Evolutionary conservation across 2,329 filamentous ascomycete species (phyloP), one percentile per base, ranked within the genome.

Genomic region (Arthrobotrys musiformis): DNA sequence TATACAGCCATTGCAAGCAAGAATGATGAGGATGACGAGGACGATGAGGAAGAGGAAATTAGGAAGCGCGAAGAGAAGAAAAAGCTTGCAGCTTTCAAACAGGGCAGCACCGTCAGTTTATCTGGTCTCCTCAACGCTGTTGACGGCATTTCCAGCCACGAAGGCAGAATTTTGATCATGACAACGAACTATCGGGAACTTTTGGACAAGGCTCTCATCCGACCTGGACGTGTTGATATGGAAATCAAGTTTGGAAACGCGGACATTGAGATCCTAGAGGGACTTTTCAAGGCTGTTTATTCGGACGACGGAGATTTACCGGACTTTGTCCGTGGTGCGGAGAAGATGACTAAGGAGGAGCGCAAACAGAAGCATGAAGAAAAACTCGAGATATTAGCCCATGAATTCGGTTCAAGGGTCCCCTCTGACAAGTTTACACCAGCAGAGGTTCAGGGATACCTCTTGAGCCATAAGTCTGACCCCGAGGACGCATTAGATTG

Each of bases 41-140:
- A 78, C 22, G 68, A 70, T 8, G 67, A 66, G 8, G 74, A 67
- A 17, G 74, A 78, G 0, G 68, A 72, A 19, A 60, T 78, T n/a
- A 69, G 58, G 30, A 78, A 73, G 28, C 52, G 75, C 0, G 68
- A 78, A 46, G 72, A 75, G 26, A 70, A 78, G 24, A 78, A 78
- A 44, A 78, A 72, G 26, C 42, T 78, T 6, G 44, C 58, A 9
- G 42, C 60, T 3, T 28, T 70, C 15, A 78, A 72, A 24, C 40
- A 50, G 28, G 60, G 56, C 2, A 70, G 74, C 30, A 58, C 37
- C 2, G 79, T 81, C 50, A 92, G 91, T 0, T 86, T 95, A 1
- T 92, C 91, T 0, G 92, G 92, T 0, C 86, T 96, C 0, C 87
- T 96, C 62, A 96, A 96, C 83, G 91, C 91, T 72, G 93, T 96